Conservation (phyloP, 1,284 basidiomycete species). For the Papiliotrema terrestris region DNA sequence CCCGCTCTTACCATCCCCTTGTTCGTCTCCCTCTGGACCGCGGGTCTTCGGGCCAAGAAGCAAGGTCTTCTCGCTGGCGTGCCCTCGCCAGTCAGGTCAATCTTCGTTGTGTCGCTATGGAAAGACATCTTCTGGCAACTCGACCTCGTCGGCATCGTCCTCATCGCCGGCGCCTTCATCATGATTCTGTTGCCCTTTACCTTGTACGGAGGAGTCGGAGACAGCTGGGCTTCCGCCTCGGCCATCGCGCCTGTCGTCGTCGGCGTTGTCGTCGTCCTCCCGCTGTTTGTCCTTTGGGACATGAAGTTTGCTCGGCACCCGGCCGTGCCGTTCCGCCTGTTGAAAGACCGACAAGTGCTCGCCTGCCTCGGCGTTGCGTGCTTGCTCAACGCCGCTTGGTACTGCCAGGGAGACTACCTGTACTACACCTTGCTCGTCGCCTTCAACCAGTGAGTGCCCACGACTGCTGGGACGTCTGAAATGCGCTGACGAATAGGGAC, state of each 20-base stretch:
- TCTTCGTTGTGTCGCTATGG: slow-evolving; percentile 16
- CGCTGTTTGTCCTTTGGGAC: slow-evolving; percentile 49
- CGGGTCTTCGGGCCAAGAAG: slow-evolving; percentile 27
- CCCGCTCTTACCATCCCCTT: slow-evolving; percentile 38
- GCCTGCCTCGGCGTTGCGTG: slow-evolving; percentile 45
- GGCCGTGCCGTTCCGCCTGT: slow-evolving; percentile 43
- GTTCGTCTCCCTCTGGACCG: slow-evolving; percentile 35
- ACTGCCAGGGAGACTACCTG: slow-evolving; percentile 46
- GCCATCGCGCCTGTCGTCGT: slow-evolving; percentile 49
- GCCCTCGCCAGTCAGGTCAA: slow-evolving; percentile 30
- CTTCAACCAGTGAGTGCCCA: slow-evolving; percentile 39
- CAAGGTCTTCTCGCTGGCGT: slow-evolving; percentile 36
- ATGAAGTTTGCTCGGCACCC: slow-evolving; percentile 43
- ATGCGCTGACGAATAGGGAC: slow-evolving; percentile 3
- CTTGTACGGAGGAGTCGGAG: slow-evolving; percentile 39
- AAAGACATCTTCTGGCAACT: slow-evolving; percentile 48
- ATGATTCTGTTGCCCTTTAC: slow-evolving; percentile 50
- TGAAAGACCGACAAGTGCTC: slow-evolving; percentile 47
- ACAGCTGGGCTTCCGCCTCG: slow-evolving; percentile 38
- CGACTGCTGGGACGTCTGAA: not conserved
- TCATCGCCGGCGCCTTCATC: slow-evolving; percentile 42
- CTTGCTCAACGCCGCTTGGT: slow-evolving; percentile 48
- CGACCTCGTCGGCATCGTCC: slow-evolving; percentile 47
- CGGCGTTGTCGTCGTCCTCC: slow-evolving; percentile 37
- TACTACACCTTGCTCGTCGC: slow-evolving; percentile 48